A percentile compares a stretch with the other conserved stretches of the same genome.
Conservation (phyloP, 129 eudicot species). For the Flaveria brownii region DNA sequence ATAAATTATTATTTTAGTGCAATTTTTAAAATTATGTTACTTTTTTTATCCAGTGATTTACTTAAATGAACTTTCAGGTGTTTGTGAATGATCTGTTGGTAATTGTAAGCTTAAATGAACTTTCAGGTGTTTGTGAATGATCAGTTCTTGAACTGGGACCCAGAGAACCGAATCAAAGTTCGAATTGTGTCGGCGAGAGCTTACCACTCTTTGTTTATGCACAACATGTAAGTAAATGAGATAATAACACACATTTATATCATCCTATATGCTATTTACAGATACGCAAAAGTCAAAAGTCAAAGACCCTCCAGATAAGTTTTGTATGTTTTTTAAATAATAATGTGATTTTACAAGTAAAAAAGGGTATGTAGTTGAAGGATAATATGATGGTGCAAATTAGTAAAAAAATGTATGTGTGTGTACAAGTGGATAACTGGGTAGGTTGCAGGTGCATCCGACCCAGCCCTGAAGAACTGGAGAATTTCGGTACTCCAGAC, state of each 20-base stretch:
- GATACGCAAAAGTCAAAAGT: conserved; percentile 43
- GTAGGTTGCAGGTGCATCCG: conserved; percentile 99
- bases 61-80: no score
- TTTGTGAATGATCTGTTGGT: neutral
- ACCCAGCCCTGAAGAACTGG: conserved; percentile 99
- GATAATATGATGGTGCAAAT: conserved; percentile 29
- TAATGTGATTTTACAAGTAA: neutral
- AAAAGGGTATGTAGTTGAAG: conserved; percentile 7
- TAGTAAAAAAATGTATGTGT: conserved; percentile 30
- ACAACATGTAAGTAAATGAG: conserved; percentile 77
- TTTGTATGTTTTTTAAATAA: neutral
- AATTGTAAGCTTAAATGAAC: conserved; percentile 12
- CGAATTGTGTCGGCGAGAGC: conserved; percentile 98
- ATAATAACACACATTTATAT: conserved; percentile 4
- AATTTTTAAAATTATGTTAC: neutral
- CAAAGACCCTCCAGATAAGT: conserved; percentile 57
- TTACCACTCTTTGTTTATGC: conserved; percentile 96
- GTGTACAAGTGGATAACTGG: conserved; percentile 65
- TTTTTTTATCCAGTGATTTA: conserved; percentile 4
- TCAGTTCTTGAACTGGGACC: conserved; percentile 97
- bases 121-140: conserved; percentile 90
- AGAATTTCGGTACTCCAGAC: conserved; percentile 97
- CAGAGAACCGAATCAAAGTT: conserved; percentile 89
- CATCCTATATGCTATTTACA: conserved; percentile 28
- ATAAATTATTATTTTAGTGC: neutral